A percentile compares a stretch with the other conserved stretches of the same genome.
phyloP scores from a whole-genome alignment of 1,284 basidiomycete genomes.

The Trichosporon asahii region DNA sequence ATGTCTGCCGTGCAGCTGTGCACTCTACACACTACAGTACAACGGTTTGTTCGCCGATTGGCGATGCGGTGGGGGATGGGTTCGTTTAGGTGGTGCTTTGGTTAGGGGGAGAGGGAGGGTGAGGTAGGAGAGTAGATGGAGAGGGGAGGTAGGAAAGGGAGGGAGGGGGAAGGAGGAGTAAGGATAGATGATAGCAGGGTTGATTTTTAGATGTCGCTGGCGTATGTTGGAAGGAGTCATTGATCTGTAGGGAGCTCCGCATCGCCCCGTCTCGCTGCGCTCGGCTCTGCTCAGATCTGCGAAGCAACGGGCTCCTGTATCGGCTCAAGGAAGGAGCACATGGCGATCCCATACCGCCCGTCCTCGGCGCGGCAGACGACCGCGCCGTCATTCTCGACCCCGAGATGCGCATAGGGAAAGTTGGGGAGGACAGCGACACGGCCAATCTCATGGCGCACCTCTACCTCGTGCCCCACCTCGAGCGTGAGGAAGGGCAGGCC shows the following conservation, averaged over 20 bases:
- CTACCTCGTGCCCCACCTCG: conserved; percentile 43
- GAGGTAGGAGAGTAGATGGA: not conserved
- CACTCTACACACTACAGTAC: not conserved
- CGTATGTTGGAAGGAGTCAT: too few relatives aligned
- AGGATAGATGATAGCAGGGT: not conserved
- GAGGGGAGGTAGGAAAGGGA: not conserved
- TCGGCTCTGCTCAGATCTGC: not conserved
- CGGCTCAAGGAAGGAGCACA: conserved; percentile 52
- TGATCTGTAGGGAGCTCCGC: too few relatives aligned
- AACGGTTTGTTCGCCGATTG: not conserved
- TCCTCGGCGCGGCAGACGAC: conserved; percentile 43
- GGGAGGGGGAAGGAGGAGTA: not conserved
- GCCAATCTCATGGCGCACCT: conserved; percentile 52
- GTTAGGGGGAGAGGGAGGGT: too few relatives aligned
- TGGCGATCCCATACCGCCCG: conserved; percentile 47
- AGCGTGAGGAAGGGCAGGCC: conserved; percentile 45
- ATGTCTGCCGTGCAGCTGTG: not conserved
- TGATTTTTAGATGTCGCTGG: too few relatives aligned
- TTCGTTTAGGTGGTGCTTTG: too few relatives aligned
- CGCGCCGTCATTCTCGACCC: conserved; percentile 52
- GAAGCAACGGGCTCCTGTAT: conserved; percentile 15
- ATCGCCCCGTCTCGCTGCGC: too few relatives aligned
- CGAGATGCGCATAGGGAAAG: conserved; percentile 50
- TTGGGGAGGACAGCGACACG: conserved; percentile 47
- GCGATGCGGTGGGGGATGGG: too few relatives aligned